These are phyloP conservation scores for Cutaneotrichosporon sp. DNA, from an alignment of 1,284 basidiomycete species.

Conservation along the genomic window DNA sequence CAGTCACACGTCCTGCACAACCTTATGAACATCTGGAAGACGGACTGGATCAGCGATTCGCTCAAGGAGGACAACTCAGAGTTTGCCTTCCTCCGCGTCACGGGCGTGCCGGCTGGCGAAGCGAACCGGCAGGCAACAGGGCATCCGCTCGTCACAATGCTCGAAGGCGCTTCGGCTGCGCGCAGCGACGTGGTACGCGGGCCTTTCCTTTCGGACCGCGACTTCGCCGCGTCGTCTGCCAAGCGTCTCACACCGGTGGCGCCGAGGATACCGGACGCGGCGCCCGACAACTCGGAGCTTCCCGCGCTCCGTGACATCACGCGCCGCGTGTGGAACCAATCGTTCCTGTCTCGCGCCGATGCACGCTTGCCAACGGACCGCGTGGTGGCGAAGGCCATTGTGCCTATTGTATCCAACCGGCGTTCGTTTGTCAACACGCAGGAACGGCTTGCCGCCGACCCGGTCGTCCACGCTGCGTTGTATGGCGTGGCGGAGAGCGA, in stretches of 20 bases:
- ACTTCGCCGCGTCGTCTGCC: slow-evolving; percentile 57
- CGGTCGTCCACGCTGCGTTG: slow-evolving; percentile 70
- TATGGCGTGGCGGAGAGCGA: slow-evolving; percentile 79
- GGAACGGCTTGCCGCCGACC: slow-evolving; percentile 56
- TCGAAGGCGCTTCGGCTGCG: slow-evolving; percentile 24
- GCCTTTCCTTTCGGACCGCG: slow-evolving; percentile 53
- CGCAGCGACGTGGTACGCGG: slow-evolving; percentile 47
- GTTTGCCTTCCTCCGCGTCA: slow-evolving; percentile 76
- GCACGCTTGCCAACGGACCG: slow-evolving; percentile 79
- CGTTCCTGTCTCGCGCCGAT: slow-evolving; percentile 74
- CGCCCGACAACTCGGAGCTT: slow-evolving; percentile 14
- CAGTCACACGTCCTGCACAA: slow-evolving; percentile 66
- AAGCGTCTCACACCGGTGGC: slow-evolving; percentile 49
- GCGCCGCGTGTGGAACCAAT: slow-evolving; percentile 64
- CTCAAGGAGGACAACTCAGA: slow-evolving; percentile 59
- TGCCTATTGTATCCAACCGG: slow-evolving; percentile 66
- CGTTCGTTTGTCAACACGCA: slow-evolving; percentile 77
- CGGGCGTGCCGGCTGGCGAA: slow-evolving; percentile 65
- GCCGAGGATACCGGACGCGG: slow-evolving; percentile 46
- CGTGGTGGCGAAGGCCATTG: slow-evolving; percentile 80
- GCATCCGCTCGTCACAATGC: slow-evolving; percentile 37
- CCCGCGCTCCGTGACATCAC: slow-evolving; percentile 60
- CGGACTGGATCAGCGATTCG: slow-evolving; percentile 75
- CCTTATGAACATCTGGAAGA: slow-evolving; percentile 88
- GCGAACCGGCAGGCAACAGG: slow-evolving; percentile 58